Conservation (phyloP, 2,329 filamentous ascomycete species). For the Talaromyces albobiverticillius region DNA sequence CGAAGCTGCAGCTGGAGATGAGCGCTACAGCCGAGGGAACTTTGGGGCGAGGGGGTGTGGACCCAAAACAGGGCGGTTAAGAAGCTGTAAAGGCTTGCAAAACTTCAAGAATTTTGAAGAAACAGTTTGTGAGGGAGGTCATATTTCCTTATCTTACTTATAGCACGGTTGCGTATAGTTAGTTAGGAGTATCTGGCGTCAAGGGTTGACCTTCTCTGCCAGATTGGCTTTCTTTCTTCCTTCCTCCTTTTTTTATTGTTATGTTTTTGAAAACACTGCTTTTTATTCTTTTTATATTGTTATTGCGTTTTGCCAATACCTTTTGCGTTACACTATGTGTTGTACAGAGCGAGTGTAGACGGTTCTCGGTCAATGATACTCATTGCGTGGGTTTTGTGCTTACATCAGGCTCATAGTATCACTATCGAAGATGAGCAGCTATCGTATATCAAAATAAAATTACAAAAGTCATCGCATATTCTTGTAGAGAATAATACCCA, state of each 20-base stretch:
- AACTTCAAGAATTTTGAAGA: neutral
- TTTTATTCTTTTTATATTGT: neutral
- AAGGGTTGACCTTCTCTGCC: conserved; percentile 4
- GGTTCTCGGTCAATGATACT: neutral
- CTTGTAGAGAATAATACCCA: no score
- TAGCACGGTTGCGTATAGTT: conserved; percentile 5
- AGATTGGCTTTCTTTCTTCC: neutral
- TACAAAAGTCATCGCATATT: no score
- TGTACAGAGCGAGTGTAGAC: conserved; percentile 4
- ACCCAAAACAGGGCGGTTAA: neutral
- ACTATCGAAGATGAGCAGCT: no score
- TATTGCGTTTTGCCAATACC: neutral
- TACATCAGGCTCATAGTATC: neutral
- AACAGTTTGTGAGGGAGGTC: neutral
- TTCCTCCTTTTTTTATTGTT: conserved; percentile 2
- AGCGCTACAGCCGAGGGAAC: neutral
- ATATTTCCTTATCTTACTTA: conserved; percentile 7
- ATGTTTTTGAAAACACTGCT: neutral
- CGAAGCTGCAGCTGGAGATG: conserved; percentile 1
- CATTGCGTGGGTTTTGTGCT: neutral
- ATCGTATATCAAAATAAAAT: no score
- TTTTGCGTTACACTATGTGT: conserved; percentile 3
- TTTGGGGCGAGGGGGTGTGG: neutral
- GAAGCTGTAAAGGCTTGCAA: neutral
- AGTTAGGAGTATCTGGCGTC: conserved; percentile 1